Percentiles rank a stretch among this genome's conserved stretches.
Conservation (phyloP, 257 asterid genomes). For the Scutellaria barbata region DNA sequence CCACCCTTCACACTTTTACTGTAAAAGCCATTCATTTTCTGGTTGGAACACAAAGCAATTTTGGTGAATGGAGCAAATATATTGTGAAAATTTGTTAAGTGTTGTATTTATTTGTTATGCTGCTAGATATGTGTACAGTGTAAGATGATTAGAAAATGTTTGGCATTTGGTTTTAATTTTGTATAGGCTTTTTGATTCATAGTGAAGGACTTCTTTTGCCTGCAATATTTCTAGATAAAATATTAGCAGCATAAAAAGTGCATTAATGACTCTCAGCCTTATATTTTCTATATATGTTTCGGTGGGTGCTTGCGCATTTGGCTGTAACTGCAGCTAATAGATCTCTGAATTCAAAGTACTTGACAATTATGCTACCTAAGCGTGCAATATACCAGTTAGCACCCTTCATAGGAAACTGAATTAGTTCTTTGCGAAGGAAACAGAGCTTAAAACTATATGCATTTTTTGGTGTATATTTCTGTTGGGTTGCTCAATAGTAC, state of each 20-base stretch:
- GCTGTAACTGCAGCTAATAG: neutral
- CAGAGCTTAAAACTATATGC: neutral
- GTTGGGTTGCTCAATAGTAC: too few relatives aligned
- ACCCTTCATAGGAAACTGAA: slow-evolving; percentile 15
- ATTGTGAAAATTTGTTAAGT: neutral
- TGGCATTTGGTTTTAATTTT: neutral
- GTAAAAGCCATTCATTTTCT: neutral
- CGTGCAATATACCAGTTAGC: neutral
- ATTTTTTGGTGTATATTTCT: neutral
- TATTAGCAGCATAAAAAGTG: neutral
- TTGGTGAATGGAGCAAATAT: neutral
- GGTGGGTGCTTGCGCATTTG: neutral
- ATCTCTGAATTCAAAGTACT: neutral
- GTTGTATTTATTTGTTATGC: neutral
- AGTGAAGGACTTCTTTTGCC: neutral
- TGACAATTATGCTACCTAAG: neutral
- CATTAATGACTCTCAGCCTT: neutral
- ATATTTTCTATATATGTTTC: neutral
- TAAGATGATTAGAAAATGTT: slow-evolving; percentile 1
- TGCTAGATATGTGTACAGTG: slow-evolving; percentile 2
- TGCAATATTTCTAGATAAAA: neutral
- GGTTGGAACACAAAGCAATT: slow-evolving; percentile 7
- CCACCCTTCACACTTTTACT: too few relatives aligned
- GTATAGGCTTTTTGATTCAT: neutral
- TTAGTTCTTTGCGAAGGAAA: neutral